Base-by-base conservation (phyloP, 2,329 filamentous ascomycete species). In the Madurella mycetomatis region DNA sequence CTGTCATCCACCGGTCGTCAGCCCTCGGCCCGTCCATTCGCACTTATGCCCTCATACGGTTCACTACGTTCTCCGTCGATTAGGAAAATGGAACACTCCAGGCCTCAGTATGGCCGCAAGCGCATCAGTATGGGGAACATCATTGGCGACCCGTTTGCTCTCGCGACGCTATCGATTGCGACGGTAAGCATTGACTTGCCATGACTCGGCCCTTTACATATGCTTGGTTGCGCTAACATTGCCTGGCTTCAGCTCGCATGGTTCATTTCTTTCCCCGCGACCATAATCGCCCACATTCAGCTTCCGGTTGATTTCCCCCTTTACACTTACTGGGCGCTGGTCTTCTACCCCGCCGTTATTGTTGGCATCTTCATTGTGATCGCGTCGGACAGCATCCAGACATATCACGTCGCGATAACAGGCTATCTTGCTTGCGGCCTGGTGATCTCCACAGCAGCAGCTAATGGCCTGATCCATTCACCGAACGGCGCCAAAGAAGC, bases 141-240 rank as follows among this genome's bases (percentile, higher is more conserved):
- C 65, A 80, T 96, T 58, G 94, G 94, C 65, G 92, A 99, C 74
- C 94, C 94, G 5, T 97, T 99, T 73, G 92, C 92, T 56, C 82
- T 99, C 57, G 91, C 92, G 52, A 97, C 94, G 37, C 84, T 95
- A 60, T 96, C 92, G 54, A 96, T 97, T 71, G 84, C 88, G 60
- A 79, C 89, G 68, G 92, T 96, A 83, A 72, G 90, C 82, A 11
- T 47, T 32, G 34, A 37, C 34, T 15, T 37, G 25, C 11, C 11
- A 15, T 37, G 34, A 11, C 34, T 9, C 25, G 25, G 3, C 25
- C 34, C 34, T 40, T 15, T 31, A n/a, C n/a, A 13, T 25, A 25
- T 30, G 47, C 40, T 15, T 13, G n/a, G 30, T 16, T 11, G n/a
- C 42, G 45, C 57, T 61, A 49, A 60, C 47, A 37, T 53, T 41